Base-by-base conservation (phyloP, 139 green algal genomes). In the Parachlorella kessleri region DNA sequence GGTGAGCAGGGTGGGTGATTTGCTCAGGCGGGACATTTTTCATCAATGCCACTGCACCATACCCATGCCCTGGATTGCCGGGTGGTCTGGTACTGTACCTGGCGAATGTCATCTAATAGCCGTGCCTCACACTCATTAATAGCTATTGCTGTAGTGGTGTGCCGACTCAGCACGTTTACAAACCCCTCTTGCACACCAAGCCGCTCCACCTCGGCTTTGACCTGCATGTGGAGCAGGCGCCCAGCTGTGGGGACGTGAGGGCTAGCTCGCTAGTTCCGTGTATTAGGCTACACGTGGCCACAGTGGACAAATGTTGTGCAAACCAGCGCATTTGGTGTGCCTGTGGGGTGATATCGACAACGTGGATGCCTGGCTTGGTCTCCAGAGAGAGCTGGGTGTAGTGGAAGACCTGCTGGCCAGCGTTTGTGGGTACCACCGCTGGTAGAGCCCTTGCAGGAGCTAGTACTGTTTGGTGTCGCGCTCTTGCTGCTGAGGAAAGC, bases 81-180 rank as follows among this genome's bases (percentile, higher is more conserved):
- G n/a, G n/a, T n/a, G n/a, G n/a, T n/a, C n/a, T n/a, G 37, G 24
- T 1, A 41, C 2, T 70, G 24, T 65, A 88, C 90, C 85, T 92
- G 87, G 35, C 90, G 78, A 4, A 94, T 85, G 85, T 97, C 93
- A 81, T 97, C 92, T 83, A 96, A 75, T 6, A 96, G 85, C 0
- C 92, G 84, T 7, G 69, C 36, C 81, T 96, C 92, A 42, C 81
- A 80, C 74, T 96, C 92, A 73, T 97, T 97, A 55, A 97, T 94
- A 6, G 89, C 88, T 7, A 90, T 71, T 7, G 84, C 84, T 3
- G 91, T 94, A 23, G 89, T 94, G 40, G 90, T 94, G 84, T 94
- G 90, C 24, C 87, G 81, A 2, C 83, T 90, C 6, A 94, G 71
- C 30, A 96, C 87, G 37, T 91, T 88, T 6, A 95, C 88, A 32